phyloP scores from a whole-genome alignment of 1,139 yeast genomes.

The Lodderomyces oxycetoniae region DNA sequence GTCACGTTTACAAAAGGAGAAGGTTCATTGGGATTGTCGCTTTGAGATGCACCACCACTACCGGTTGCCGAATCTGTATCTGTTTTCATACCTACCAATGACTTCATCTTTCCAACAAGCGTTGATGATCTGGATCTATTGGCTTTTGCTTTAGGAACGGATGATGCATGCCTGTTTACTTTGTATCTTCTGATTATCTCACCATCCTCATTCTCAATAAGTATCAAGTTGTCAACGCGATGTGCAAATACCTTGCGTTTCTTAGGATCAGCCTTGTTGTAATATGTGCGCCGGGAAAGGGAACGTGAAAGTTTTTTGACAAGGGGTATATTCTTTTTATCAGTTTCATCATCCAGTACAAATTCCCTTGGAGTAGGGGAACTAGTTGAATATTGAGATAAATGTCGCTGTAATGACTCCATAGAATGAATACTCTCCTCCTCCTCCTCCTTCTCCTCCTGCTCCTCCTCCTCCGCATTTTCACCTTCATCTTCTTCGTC shows the following conservation, averaged over 20 bases:
- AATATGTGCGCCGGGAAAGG: slow-evolving; percentile 18
- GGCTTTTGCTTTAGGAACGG: slow-evolving; percentile 4
- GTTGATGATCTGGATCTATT: slow-evolving; percentile 29
- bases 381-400: slow-evolving; percentile 30
- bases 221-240: slow-evolving; percentile 61
- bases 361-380: slow-evolving; percentile 10
- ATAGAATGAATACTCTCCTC: slow-evolving; percentile 39
- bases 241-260: slow-evolving; percentile 41
- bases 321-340: background rate
- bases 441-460: slow-evolving; percentile 17
- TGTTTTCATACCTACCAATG: slow-evolving; percentile 46
- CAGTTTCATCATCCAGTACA: background rate
- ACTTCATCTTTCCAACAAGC: slow-evolving; percentile 42
- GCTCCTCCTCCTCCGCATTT: no score
- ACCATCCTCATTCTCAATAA: slow-evolving; percentile 89
- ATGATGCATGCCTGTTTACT: slow-evolving; percentile 50
- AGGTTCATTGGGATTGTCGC: background rate
- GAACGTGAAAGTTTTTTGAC: slow-evolving; percentile 8
- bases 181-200: slow-evolving; percentile 80
- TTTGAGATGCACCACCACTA: background rate
- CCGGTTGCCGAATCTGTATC: background rate
- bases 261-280: slow-evolving; percentile 26
- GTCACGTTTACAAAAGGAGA: slow-evolving; percentile 7
- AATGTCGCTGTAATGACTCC: slow-evolving; percentile 34
- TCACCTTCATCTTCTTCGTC: background rate